These are phyloP conservation scores for Acrodontium crateriforme DNA, from an alignment of 2,329 filamentous ascomycete genomes.

Conservation along the genomic window DNA sequence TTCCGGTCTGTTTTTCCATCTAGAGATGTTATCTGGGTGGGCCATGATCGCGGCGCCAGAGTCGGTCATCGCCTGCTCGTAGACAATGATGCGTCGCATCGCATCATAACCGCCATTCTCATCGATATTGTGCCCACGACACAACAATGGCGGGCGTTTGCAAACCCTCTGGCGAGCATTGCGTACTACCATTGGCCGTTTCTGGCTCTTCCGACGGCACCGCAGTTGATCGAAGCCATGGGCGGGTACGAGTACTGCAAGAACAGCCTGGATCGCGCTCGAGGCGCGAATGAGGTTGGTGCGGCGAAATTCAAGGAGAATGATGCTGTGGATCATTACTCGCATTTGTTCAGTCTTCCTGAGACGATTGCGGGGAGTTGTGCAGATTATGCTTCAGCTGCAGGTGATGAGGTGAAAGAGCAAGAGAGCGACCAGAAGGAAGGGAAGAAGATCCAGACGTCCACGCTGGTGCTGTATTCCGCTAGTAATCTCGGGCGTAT, in stretches of 20 bases:
- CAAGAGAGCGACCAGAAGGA: slow-evolving; percentile 33
- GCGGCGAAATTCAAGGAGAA: slow-evolving; percentile 19
- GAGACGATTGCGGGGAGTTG: slow-evolving; percentile 31
- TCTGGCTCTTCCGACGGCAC: slow-evolving; percentile 33
- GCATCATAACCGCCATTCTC: slow-evolving; percentile 27
- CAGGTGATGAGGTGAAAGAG: slow-evolving; percentile 27
- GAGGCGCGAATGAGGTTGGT: slow-evolving; percentile 18
- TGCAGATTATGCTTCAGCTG: slow-evolving; percentile 35
- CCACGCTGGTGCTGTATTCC: slow-evolving; percentile 32
- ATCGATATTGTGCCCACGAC: slow-evolving; percentile 38
- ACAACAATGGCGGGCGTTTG: slow-evolving; percentile 31
- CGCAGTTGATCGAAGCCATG: slow-evolving; percentile 29
- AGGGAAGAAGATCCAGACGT: slow-evolving; percentile 30
- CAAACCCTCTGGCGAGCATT: slow-evolving; percentile 22
- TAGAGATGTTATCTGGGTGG: slow-evolving; percentile 30
- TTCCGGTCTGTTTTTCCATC: slow-evolving; percentile 22
- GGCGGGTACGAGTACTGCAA: slow-evolving; percentile 29
- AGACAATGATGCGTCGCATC: slow-evolving; percentile 22
- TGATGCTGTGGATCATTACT: slow-evolving; percentile 31
- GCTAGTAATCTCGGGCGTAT: slow-evolving; percentile 27
- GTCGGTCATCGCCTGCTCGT: slow-evolving; percentile 37
- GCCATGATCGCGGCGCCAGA: slow-evolving; percentile 38
- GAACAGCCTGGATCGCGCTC: slow-evolving; percentile 19
- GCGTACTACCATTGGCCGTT: slow-evolving; percentile 40
- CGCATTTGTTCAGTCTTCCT: slow-evolving; percentile 27